Base-by-base conservation (phyloP, 192 early-diverging fungal species). In the Rhizoclosmatium globosum region DNA sequence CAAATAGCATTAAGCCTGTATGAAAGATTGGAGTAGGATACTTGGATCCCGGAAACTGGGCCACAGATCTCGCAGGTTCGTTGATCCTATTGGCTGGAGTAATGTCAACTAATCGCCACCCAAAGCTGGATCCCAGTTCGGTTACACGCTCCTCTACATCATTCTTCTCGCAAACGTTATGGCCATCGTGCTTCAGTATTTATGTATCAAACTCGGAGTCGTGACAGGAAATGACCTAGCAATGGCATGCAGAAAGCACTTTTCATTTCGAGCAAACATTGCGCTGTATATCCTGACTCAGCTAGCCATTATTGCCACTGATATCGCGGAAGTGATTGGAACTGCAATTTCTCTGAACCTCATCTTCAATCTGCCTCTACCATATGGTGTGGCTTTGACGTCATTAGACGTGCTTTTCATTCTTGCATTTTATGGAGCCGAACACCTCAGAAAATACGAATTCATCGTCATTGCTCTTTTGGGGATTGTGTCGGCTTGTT, bases 241-340 rank as follows among this genome's bases (percentile, higher is more conserved):
- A 2, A 89, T 92, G 65, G 86, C 90, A 2, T 95, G 93, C 66
- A 84, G 91, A n/a, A 77, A 75, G 61, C 86, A 88, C 68, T 89
- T 91, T 23, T 87, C 85, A n/a, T 81, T 79, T 41, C 85, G 82
- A 68, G 31, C 89, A 23, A 94, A 91, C 76, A 82, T 92, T 44
- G 39, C 88, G 38, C 81, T 95, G 39, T 95, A 94, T 77, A 65
- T 94, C 3, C 79, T 95, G 2, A 88, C 90, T 48, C 94, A 95
- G 81, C 60, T 90, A 39, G 93, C 93, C 6, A 95, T 95, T 70
- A 89, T 95, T 41, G 93, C 94, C 19, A 93, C 91, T 38, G 94
- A 95, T 81, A 80, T 95, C 4, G 94, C 94, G 38, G 94, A 95
- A 76, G 94, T 96, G 21, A 91, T 97, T 31, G 96, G 96, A 11